A percentile compares a stretch with the other conserved stretches of the same genome.
Conservation (phyloP, 768 basidiomycete genomes). For the Roridomyces roridus region DNA sequence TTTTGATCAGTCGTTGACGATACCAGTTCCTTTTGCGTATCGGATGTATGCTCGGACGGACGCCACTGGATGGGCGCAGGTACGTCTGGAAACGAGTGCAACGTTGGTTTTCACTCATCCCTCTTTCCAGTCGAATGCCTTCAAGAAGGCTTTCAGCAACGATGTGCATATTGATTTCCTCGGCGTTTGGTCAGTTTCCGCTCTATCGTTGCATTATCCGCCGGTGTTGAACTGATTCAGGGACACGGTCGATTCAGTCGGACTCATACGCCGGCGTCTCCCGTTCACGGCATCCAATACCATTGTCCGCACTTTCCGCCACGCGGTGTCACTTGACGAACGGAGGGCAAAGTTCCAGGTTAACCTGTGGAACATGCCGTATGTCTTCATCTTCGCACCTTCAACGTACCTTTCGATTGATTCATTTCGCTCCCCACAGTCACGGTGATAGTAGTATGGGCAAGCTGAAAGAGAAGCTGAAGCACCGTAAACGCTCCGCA, state of each 20-base stretch:
- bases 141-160: constrained; percentile 62
- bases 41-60: constrained; percentile 65
- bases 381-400: too few species aligned
- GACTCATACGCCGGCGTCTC: constrained; percentile 55
- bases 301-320: constrained; percentile 64
- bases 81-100: not conserved
- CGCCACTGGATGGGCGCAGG: constrained; percentile 44
- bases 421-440: too few species aligned
- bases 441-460: too few species aligned
- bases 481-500: too few species aligned
- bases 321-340: constrained; percentile 71
- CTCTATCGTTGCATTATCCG: not conserved
- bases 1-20: not conserved
- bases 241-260: constrained; percentile 75
- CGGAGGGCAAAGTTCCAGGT: constrained; percentile 65
- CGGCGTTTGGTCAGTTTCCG: constrained; percentile 63
- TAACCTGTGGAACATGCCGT: constrained; percentile 53
- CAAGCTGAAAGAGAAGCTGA: too few species aligned
- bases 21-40: constrained; percentile 61
- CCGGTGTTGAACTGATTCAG: constrained; percentile 35
- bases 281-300: constrained; percentile 65
- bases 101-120: not conserved
- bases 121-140: constrained; percentile 51
- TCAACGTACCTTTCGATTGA: too few species aligned
- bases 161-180: constrained; percentile 63